Percentiles rank a stretch among this genome's conserved stretches.
Conservation (phyloP, 1,284 basidiomycete species). For the Takashimella koratensis region DNA sequence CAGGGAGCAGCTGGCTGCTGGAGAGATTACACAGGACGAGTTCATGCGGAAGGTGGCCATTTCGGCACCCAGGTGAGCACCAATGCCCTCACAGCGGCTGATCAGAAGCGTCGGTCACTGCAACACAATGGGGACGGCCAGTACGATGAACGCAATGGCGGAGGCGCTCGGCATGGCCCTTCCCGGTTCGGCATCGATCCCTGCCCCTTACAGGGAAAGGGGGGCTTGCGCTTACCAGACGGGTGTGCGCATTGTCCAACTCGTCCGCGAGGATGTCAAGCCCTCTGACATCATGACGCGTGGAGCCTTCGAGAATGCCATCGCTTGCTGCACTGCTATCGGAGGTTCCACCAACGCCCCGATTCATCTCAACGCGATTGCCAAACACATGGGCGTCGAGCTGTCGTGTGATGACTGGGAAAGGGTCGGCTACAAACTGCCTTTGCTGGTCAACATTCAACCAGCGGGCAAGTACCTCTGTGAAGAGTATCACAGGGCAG, state of each 20-base stretch:
- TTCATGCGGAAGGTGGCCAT: conserved; percentile 40
- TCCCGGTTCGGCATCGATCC: conserved; percentile 81
- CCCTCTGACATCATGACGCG: conserved; percentile 90
- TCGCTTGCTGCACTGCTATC: conserved; percentile 74
- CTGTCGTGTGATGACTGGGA: conserved; percentile 42
- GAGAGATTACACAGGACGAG: conserved; percentile 39
- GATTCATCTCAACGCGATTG: conserved; percentile 44
- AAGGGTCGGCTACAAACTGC: conserved; percentile 43
- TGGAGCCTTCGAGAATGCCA: conserved; percentile 86
- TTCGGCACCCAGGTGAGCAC: conserved; percentile 36
- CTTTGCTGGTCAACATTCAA: conserved; percentile 42
- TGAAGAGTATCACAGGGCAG: conserved; percentile 46
- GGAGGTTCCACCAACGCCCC: conserved; percentile 87
- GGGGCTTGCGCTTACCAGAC: conserved; percentile 60
- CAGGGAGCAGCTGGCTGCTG: conserved; percentile 33
- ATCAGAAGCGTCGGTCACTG: conserved; percentile 35
- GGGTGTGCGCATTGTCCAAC: conserved; percentile 72
- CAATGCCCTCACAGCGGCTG: not conserved
- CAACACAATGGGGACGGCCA: conserved; percentile 47
- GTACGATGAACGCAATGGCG: conserved; percentile 80
- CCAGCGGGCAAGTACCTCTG: conserved; percentile 45
- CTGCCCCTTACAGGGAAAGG: conserved; percentile 55
- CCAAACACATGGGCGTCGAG: conserved; percentile 47
- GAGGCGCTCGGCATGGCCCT: conserved; percentile 90
- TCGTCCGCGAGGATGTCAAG: conserved; percentile 82